Percentiles rank a stretch among this genome's conserved stretches.
Evolutionary conservation across 1,284 basidiomycete species (phyloP).

Genomic region (Ganoderma sinense): DNA sequence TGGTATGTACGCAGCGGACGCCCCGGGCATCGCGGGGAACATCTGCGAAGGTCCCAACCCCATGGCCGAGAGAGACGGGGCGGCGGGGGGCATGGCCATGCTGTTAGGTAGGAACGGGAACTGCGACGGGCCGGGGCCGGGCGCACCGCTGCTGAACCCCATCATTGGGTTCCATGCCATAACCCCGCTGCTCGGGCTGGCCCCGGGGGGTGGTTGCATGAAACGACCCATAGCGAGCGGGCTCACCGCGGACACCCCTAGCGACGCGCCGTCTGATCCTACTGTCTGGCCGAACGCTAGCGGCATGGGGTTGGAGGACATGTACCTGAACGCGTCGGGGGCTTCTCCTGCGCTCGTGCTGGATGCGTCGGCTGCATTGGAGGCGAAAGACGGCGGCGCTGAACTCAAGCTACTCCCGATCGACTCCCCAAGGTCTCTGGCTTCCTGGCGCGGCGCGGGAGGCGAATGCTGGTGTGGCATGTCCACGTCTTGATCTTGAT

Average conservation of each 20-base stretch:
- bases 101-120: not conserved
- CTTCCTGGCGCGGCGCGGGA: conserved; percentile 24
- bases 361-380: not conserved
- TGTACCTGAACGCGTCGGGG: conserved; percentile 37
- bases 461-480: not conserved
- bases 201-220: not conserved
- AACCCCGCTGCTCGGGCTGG: conserved; percentile 10
- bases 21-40: not conserved
- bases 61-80: not conserved
- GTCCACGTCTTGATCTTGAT: not conserved
- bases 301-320: conserved; percentile 7
- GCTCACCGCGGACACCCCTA: conserved; percentile 4
- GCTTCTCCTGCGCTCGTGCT: not conserved
- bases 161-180: conserved; percentile 16
- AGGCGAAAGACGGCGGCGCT: conserved; percentile 15
- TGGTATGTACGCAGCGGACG: not conserved
- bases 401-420: conserved; percentile 13
- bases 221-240: not conserved
- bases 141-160: conserved; percentile 3
- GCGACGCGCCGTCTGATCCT: not conserved
- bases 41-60: not conserved
- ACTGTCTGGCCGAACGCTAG: not conserved
- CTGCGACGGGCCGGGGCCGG: conserved; percentile 7
- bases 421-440: conserved; percentile 26
- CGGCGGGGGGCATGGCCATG: not conserved